A percentile compares a stretch with the other conserved stretches of the same genome.
phyloP scores from a whole-genome alignment of 2,329 filamentous ascomycete species.

The Fusarium sp. region DNA sequence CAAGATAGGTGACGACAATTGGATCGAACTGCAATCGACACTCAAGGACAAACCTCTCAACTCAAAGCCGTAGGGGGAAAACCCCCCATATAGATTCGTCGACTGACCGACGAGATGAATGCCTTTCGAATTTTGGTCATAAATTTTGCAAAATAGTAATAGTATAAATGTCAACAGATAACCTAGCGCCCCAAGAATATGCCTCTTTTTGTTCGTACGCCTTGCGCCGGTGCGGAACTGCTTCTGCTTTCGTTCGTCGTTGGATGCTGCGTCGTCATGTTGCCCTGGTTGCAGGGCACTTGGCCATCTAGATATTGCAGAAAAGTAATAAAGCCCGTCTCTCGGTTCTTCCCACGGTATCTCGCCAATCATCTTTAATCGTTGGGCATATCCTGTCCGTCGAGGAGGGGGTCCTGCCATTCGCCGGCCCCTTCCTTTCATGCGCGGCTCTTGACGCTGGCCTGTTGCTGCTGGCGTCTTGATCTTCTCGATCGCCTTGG shows the following conservation, averaged over 20 bases:
- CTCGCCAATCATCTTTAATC: constrained; percentile 42
- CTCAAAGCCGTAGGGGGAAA: not conserved
- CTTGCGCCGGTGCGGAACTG: constrained; percentile 54
- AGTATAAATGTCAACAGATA: constrained; percentile 51
- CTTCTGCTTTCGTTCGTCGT: constrained; percentile 49
- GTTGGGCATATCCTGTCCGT: constrained; percentile 38
- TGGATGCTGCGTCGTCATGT: constrained; percentile 50
- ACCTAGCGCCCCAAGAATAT: constrained; percentile 53
- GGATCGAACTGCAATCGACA: constrained; percentile 7
- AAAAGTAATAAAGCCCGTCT: constrained; percentile 41
- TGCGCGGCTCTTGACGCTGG: constrained; percentile 32
- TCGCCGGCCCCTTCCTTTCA: constrained; percentile 26
- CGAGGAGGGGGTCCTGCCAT: constrained; percentile 31
- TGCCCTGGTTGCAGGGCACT: constrained; percentile 43
- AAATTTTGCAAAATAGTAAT: constrained; percentile 43
- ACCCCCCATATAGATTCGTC: not conserved
- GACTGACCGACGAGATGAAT: constrained; percentile 18
- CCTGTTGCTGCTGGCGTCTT: constrained; percentile 29
- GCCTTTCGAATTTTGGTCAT: constrained; percentile 35
- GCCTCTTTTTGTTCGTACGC: constrained; percentile 53
- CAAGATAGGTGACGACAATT: constrained; percentile 16
- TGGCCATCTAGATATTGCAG: constrained; percentile 46
- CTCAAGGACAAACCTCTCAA: not conserved
- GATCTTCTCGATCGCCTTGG: constrained; percentile 28
- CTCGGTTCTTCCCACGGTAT: constrained; percentile 39